phyloP scores from a whole-genome alignment of 176 grass and related monocot species.

The Saccharum officinarum region DNA sequence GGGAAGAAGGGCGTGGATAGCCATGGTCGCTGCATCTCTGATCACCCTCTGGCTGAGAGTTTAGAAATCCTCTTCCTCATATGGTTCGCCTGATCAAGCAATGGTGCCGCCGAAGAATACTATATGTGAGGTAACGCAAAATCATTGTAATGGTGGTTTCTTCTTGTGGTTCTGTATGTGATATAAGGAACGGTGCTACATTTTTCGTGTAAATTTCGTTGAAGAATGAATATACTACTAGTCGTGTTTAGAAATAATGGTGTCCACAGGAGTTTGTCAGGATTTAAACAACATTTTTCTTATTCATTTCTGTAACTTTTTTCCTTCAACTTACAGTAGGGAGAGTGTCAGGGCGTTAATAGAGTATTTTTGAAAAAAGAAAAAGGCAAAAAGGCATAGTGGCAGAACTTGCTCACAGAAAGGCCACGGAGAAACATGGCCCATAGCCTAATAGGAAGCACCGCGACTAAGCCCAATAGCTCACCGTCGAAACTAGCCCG shows the following conservation, averaged over 20 bases:
- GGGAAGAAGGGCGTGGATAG: constrained; percentile 11
- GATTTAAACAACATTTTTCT: not conserved
- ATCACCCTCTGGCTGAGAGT: constrained; percentile 25
- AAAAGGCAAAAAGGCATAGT: no score
- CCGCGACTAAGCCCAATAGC: not conserved
- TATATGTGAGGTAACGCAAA: not conserved
- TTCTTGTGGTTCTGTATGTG: not conserved
- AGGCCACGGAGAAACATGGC: not conserved
- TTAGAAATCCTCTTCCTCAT: not conserved
- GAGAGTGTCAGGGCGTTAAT: no score
- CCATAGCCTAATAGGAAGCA: not conserved
- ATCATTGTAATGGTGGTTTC: not conserved
- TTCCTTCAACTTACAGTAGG: not conserved
- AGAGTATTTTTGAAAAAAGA: no score
- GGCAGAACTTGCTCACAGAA: not conserved
- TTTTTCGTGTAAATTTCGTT: constrained; percentile 15
- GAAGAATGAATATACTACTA: not conserved
- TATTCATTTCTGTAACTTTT: not conserved
- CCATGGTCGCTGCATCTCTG: not conserved
- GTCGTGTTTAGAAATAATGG: not conserved
- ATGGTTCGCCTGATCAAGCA: not conserved
- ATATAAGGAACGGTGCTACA: not conserved
- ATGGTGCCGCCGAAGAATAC: not conserved
- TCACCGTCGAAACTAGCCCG: not conserved
- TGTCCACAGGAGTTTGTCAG: not conserved